Evolutionary conservation across 768 basidiomycete genomes (phyloP).

Genomic region (Lentinula detonsa): DNA sequence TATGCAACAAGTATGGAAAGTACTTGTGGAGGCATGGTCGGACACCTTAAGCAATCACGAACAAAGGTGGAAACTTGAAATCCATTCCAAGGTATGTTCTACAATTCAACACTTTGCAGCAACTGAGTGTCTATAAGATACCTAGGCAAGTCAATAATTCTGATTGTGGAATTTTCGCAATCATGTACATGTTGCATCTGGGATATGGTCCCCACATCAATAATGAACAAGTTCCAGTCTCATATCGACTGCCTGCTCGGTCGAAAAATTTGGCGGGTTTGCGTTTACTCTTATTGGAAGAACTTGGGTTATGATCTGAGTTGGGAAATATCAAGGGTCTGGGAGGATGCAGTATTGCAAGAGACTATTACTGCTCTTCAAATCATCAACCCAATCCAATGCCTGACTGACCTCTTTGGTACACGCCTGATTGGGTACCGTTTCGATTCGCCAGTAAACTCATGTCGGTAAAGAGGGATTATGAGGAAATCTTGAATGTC

Average conservation of each 20-base stretch:
- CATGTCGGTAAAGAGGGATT: slow-evolving; percentile 77
- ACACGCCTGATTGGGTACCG: slow-evolving; percentile 53
- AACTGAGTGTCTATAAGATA: not conserved
- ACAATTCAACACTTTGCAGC: not conserved
- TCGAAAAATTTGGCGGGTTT: not conserved
- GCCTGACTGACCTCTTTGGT: slow-evolving; percentile 58
- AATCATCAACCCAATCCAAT: slow-evolving; percentile 55
- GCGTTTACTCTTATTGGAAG: not conserved
- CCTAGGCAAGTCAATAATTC: not conserved
- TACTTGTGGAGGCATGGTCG: no score
- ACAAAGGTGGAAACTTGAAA: not conserved
- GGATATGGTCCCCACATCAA: not conserved
- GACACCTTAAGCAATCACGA: no score
- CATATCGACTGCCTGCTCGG: not conserved
- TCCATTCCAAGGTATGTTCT: not conserved
- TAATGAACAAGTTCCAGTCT: not conserved
- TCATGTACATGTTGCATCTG: not conserved
- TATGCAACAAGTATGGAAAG: no score
- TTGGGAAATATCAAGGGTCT: no score
- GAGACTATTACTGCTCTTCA: no score
- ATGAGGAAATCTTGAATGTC: slow-evolving; percentile 79
- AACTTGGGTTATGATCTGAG: not conserved
- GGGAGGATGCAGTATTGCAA: no score
- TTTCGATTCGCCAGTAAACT: slow-evolving; percentile 74
- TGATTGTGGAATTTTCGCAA: not conserved